A percentile compares a stretch with the other conserved stretches of the same genome.
phyloP scores from a whole-genome alignment of 176 grass and related monocot species.

The Guadua angustifolia region DNA sequence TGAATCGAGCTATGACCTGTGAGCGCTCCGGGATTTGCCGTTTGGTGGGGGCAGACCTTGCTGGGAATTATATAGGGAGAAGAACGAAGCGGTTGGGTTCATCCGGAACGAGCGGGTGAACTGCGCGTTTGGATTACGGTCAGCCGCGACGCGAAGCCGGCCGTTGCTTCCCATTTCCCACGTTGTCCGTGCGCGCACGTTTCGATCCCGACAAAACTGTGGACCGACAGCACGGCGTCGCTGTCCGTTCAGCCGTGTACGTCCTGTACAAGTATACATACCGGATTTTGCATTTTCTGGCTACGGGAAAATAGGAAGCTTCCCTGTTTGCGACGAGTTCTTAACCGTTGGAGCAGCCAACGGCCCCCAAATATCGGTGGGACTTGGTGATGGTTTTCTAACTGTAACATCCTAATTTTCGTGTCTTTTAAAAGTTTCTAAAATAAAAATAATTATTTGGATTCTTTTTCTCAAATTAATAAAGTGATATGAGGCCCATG shows the following conservation, averaged over 20 bases:
- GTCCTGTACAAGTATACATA: background rate
- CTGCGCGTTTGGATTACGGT: conserved; percentile 23
- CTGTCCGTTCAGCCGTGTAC: background rate
- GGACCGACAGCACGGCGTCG: conserved; percentile 1
- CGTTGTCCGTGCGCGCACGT: conserved; percentile 20
- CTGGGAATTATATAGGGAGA: background rate
- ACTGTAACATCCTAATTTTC: too few relatives aligned
- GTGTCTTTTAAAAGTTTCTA: too few relatives aligned
- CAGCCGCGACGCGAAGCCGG: background rate
- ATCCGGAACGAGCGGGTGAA: background rate
- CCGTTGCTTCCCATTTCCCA: conserved; percentile 19
- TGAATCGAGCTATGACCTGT: background rate
- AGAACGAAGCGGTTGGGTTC: background rate
- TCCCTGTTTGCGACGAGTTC: background rate
- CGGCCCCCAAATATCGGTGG: background rate
- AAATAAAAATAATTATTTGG: too few relatives aligned
- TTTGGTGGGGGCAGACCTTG: background rate
- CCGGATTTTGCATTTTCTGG: background rate
- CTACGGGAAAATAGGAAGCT: background rate
- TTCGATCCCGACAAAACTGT: background rate
- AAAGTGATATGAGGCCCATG: too few relatives aligned
- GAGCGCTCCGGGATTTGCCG: background rate
- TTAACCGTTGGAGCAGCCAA: background rate
- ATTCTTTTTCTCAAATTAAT: too few relatives aligned
- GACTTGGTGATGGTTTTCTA: background rate